Base-by-base conservation (phyloP, 164 flowering plant species). In the Cinnamomum micranthum region DNA sequence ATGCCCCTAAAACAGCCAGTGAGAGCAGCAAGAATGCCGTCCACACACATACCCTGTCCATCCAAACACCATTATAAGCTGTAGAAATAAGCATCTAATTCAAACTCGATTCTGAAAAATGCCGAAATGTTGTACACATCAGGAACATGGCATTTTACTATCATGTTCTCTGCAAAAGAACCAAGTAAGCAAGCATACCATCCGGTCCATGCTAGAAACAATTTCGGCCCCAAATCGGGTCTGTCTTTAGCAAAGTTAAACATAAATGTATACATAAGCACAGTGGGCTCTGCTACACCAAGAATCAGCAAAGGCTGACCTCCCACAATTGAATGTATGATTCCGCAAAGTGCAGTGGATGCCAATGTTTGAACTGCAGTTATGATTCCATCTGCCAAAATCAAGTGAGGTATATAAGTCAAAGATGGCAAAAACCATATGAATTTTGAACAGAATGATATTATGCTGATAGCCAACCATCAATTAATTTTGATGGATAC, bases 201-300 rank as follows among this genome's bases (percentile, higher is more conserved):
- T 81, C 90, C 99, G 28, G 89, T 78, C 99, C 99, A 96, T 35
- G 99, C 93, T 50, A 95, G 85, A 76, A 95, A 95, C 74, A 93
- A 80, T 47, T 89, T 78, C 67, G 85, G 88, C 19, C 99, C 99
- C 87, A 95, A 81, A 31, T 95, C 97, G 1, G 92, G 74, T 77
- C 91, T 82, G 71, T 87, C 91, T 82, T 92, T 93, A 14, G 92
- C 97, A 78, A 96, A 96, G 81, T 86, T 83, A 76, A 90, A 96
- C 99, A 96, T 89, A 86, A 95, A 93, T 0, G 97, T 91, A 83
- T 94, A 96, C 99, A 96, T 96, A 23, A 96, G 87, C 20, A 96
- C 99, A 50, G 99, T 96, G 2, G 99, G 99, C 84, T 96, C 99
- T 14, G 99, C 98, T 73, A 96, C 99, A 71, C 99, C 99, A 35